These are phyloP conservation scores for Gymnopus androsaceus DNA, from an alignment of 1,284 basidiomycete genomes.

Conservation along the genomic window DNA sequence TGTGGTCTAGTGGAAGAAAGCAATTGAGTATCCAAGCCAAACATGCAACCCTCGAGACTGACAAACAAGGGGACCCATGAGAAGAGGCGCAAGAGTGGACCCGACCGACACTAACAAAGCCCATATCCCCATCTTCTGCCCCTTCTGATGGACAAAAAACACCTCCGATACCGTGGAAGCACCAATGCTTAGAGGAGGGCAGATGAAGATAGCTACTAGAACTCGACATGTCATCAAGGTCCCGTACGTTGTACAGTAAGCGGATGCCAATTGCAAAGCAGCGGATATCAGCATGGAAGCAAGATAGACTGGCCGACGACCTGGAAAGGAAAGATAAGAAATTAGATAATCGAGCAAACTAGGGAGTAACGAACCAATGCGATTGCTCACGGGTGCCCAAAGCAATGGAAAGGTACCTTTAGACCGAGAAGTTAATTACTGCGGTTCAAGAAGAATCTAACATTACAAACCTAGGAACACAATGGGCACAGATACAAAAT, in stretches of 20 bases:
- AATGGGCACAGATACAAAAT: conserved; percentile 2
- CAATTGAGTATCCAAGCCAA: not conserved
- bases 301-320: conserved; percentile 10
- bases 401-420: conserved; percentile 2
- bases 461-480: not conserved
- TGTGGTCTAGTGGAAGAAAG: not conserved
- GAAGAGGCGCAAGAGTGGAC: conserved; percentile 29
- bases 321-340: not conserved
- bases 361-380: not conserved
- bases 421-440: not conserved
- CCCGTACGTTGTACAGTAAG: conserved; percentile 6
- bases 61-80: conserved; percentile 26
- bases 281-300: conserved; percentile 7
- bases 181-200: conserved; percentile 35
- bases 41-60: conserved; percentile 31
- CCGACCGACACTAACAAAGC: conserved; percentile 38
- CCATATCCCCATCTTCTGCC: conserved; percentile 38
- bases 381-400: conserved; percentile 5
- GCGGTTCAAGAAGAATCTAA: not conserved
- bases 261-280: conserved; percentile 5
- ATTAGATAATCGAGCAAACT: no score
- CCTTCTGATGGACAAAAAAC: conserved; percentile 37
- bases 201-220: conserved; percentile 19
- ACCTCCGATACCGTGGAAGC: conserved; percentile 36
- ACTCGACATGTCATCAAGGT: conserved; percentile 3